Evolutionary conservation across 768 basidiomycete genomes (phyloP), one percentile per base, ranked within the genome.

Genomic region (Phanerochaete sordida): DNA sequence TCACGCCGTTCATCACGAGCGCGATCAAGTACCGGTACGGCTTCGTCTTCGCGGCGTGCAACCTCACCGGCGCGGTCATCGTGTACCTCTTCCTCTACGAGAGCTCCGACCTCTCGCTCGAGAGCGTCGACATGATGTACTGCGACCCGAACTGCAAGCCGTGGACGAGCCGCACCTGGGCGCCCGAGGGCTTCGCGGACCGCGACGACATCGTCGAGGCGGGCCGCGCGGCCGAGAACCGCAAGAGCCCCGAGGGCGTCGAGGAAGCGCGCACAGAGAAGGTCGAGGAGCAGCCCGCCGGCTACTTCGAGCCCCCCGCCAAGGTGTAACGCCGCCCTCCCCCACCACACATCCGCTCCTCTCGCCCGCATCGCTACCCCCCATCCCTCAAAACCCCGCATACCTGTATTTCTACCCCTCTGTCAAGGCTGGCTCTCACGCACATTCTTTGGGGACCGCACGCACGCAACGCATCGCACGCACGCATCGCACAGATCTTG

Each of bases 41-140:
- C 3, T 91, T 84, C 69, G 77, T 90, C 39, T 90, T 91, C 68
- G 57, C 86, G 13, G 81, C 80, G 28, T 86, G 84, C 67, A 87
- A 87, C 67, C 75, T 86, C n/a, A 71, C 72, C 28, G 84, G 81
- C 35, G 84, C 84, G 1, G 68, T 80, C 47, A 73, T 88, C 60
- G 87, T 88, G 21, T 90, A 75, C 70, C 77, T 89, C 68, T 90
- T 89, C 84, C 77, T 91, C 1, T 91, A 91, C 75, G 89, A 91
- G 69, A 83, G 83, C 8, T 80, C 84, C 6, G 81, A 84, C 61
- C 76, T 91, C 37, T 81, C 83, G 2, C 77, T 91, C 19, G 90
- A 91, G 73, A 77, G 72, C 60, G 85, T 90, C 46, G 81, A 88
- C 65, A 72, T 73, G 66, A 86, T 87, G 85, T 87, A 88, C 74